Percentiles rank a stretch among this genome's conserved stretches.
Evolutionary conservation across 225 moss, liverwort and hornwort species (phyloP).

Genomic region (Sphagnum contortum): DNA sequence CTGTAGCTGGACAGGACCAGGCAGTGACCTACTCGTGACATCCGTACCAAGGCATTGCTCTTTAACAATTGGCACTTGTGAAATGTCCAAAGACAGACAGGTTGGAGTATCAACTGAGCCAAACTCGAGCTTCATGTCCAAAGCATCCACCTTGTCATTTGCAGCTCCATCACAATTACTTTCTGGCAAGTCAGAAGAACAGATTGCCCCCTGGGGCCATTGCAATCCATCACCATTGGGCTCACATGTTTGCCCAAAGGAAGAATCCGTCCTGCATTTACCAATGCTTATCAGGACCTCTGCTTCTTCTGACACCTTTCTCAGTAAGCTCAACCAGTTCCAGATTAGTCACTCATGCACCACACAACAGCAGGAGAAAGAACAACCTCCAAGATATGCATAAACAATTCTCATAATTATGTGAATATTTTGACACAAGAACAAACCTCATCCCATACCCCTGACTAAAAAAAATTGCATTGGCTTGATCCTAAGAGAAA

Average conservation of each 20-base stretch:
- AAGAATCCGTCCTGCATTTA: conserved; percentile 14
- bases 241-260: conserved; percentile 22
- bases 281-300: too few relatives aligned
- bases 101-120: conserved; percentile 16
- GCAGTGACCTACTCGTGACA: neutral
- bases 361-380: too few relatives aligned
- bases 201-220: conserved; percentile 36
- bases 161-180: conserved; percentile 2
- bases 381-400: too few relatives aligned
- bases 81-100: conserved; percentile 11
- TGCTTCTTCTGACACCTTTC: too few relatives aligned
- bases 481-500: too few relatives aligned
- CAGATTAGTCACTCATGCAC: too few relatives aligned
- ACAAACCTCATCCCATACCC: too few relatives aligned
- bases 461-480: too few relatives aligned
- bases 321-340: too few relatives aligned
- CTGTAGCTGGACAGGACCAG: too few relatives aligned
- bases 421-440: too few relatives aligned
- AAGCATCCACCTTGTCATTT: conserved; percentile 10
- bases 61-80: conserved; percentile 7
- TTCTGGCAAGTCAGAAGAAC: conserved; percentile 34
- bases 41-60: conserved; percentile 1
- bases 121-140: conserved; percentile 25
- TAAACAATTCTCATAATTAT: too few relatives aligned
- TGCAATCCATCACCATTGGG: conserved; percentile 31